A percentile compares a stretch with the other conserved stretches of the same genome.
phyloP scores from a whole-genome alignment of 1,284 basidiomycete genomes.

The Rhizoctonia solani region DNA sequence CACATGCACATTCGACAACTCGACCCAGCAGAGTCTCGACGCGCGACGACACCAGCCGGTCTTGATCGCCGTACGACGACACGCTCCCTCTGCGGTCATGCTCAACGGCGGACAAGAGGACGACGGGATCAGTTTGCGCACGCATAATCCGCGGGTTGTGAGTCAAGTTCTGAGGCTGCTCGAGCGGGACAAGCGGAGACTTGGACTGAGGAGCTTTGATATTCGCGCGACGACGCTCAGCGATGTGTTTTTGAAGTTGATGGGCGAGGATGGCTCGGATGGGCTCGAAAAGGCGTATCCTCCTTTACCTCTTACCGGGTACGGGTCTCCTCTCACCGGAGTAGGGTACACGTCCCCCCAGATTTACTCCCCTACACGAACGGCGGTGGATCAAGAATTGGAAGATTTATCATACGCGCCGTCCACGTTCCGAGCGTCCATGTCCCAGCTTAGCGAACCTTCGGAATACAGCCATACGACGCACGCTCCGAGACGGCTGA shows the following conservation, averaged over 20 bases:
- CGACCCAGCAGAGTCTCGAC: slow-evolving; percentile 21
- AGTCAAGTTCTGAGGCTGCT: slow-evolving; percentile 60
- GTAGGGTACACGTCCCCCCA: too few species aligned
- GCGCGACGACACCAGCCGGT: slow-evolving; percentile 3
- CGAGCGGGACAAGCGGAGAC: slow-evolving; percentile 50
- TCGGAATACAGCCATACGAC: slow-evolving; percentile 8
- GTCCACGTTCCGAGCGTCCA: slow-evolving; percentile 15
- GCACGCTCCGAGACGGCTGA: slow-evolving; percentile 7
- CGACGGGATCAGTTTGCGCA: slow-evolving; percentile 24
- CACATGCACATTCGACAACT: slow-evolving; percentile 53
- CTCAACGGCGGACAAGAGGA: slow-evolving; percentile 19
- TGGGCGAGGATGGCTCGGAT: slow-evolving; percentile 51
- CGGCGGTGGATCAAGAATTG: not conserved
- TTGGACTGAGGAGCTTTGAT: slow-evolving; percentile 60
- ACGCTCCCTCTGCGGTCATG: slow-evolving; percentile 17
- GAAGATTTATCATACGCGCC: slow-evolving; percentile 24
- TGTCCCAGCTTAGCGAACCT: slow-evolving; percentile 14
- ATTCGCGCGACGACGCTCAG: slow-evolving; percentile 75
- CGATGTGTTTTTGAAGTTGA: slow-evolving; percentile 76
- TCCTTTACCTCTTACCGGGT: too few species aligned
- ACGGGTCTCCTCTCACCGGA: too few species aligned
- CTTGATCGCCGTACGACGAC: slow-evolving; percentile 1
- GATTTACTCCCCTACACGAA: not conserved
- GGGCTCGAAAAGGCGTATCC: slow-evolving; percentile 9
- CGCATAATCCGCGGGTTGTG: slow-evolving; percentile 46